phyloP scores from a whole-genome alignment of 768 basidiomycete genomes.

The Boletales sp. region DNA sequence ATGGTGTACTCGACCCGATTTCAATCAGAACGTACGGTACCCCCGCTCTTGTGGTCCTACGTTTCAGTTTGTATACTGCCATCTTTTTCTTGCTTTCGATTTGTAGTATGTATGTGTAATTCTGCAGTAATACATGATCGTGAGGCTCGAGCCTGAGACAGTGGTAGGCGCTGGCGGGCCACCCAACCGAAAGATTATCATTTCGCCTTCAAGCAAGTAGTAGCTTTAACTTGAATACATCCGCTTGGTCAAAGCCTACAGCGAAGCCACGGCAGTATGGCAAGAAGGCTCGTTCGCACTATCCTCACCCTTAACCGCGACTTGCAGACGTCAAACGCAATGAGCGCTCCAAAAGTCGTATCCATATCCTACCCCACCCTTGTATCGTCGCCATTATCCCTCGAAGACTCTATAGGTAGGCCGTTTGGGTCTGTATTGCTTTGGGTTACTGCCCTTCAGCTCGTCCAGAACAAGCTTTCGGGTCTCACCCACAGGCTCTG shows the following conservation, averaged over 20 bases:
- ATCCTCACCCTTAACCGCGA: constrained; percentile 2
- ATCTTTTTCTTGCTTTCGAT: no score
- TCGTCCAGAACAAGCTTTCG: constrained; percentile 71
- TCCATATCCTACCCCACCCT: constrained; percentile 62
- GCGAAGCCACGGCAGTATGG: constrained; percentile 1
- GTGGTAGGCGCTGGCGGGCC: no score
- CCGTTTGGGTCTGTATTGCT: background rate
- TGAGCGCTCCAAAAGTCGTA: constrained; percentile 31
- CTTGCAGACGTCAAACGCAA: constrained; percentile 14
- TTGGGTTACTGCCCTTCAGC: background rate
- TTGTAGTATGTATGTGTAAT: no score
- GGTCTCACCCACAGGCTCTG: constrained; percentile 68
- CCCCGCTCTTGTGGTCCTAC: background rate
- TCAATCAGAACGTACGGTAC: background rate
- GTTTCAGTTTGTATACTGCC: no score
- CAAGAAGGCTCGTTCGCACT: constrained; percentile 11
- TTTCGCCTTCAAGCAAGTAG: no score
- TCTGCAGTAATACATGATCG: no score
- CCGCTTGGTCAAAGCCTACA: no score
- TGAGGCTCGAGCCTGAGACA: no score
- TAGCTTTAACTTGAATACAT: no score
- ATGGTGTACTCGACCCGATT: background rate
- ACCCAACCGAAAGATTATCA: no score
- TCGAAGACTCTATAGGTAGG: constrained; percentile 62
- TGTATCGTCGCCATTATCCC: constrained; percentile 46